A percentile compares a stretch with the other conserved stretches of the same genome.
Evolutionary conservation across 345 rosid species (phyloP).

Genomic region (Viola odorata): DNA sequence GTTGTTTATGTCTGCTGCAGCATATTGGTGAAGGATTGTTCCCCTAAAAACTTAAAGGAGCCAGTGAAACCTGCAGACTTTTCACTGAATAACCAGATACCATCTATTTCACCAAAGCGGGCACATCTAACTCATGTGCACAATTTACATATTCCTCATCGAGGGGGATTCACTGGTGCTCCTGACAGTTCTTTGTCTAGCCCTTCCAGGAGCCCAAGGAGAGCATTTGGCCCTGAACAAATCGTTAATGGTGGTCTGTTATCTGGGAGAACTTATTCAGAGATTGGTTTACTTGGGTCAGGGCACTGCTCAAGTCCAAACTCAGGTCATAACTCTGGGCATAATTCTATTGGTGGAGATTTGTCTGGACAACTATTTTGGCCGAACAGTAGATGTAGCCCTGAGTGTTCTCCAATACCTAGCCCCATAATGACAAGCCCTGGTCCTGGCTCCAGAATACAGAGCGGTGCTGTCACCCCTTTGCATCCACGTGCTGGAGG

Average conservation of each 20-base stretch:
- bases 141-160: constrained; percentile 61
- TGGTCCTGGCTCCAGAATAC: constrained; percentile 94
- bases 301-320: constrained; percentile 99
- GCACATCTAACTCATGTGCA: constrained; percentile 53
- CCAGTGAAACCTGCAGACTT: constrained; percentile 49
- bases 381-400: constrained; percentile 93
- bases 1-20: constrained; percentile 25
- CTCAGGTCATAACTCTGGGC: constrained; percentile 93
- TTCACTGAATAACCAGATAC: constrained; percentile 41
- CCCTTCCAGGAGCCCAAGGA: constrained; percentile 95
- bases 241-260: constrained; percentile 58
- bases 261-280: constrained; percentile 62
- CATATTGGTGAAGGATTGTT: constrained; percentile 48
- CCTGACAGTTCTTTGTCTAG: constrained; percentile 96
- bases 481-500: constrained; percentile 90
- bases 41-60: constrained; percentile 51
- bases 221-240: constrained; percentile 66
- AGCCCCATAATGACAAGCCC: constrained; percentile 98
- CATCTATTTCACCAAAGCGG: constrained; percentile 60
- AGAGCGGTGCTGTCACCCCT: constrained; percentile 98
- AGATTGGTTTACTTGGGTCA: constrained; percentile 69
- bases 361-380: constrained; percentile 81
- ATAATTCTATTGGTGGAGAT: constrained; percentile 94
- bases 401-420: constrained; percentile 90
- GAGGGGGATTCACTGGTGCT: constrained; percentile 66